Percentiles rank a stretch among this genome's conserved stretches.
These are phyloP conservation scores for Penicillium arizonense DNA, from an alignment of 495 filamentous ascomycete genomes.

Conservation along the genomic window DNA sequence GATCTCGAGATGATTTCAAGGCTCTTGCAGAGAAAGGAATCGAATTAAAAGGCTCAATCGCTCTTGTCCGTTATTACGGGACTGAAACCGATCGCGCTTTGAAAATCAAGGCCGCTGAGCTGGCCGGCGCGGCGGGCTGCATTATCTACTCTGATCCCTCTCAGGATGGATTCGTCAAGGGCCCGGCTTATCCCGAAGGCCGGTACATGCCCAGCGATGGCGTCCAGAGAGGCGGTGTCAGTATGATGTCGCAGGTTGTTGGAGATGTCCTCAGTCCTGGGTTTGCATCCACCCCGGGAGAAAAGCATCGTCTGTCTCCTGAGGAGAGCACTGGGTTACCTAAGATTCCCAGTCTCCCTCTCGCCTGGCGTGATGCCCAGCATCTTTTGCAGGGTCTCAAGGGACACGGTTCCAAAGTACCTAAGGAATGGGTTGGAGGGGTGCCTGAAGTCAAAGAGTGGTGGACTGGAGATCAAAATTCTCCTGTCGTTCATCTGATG, in stretches of 20 bases:
- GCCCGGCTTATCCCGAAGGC: constrained; percentile 68
- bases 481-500: constrained; percentile 76
- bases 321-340: constrained; percentile 71
- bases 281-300: constrained; percentile 70
- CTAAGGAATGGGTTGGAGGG: constrained; percentile 73
- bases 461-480: constrained; percentile 79
- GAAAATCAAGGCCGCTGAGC: constrained; percentile 88
- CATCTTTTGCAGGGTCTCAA: constrained; percentile 72
- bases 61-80: constrained; percentile 77
- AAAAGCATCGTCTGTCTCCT: constrained; percentile 58
- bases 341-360: constrained; percentile 83
- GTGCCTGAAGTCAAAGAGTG: constrained; percentile 68
- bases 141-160: constrained; percentile 89
- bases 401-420: constrained; percentile 69
- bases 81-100: constrained; percentile 67
- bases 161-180: constrained; percentile 72
- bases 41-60: constrained; percentile 75
- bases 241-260: constrained; percentile 76
- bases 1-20: constrained; percentile 79
- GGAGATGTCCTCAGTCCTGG: constrained; percentile 89
- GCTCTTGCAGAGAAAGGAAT: constrained; percentile 67
- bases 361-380: constrained; percentile 87
- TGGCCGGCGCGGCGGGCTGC: constrained; percentile 79
- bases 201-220: constrained; percentile 75
- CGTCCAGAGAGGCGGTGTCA: constrained; percentile 81